phyloP scores from a whole-genome alignment of 2,329 filamentous ascomycete genomes.

The Aspergillus pseudoterreus region DNA sequence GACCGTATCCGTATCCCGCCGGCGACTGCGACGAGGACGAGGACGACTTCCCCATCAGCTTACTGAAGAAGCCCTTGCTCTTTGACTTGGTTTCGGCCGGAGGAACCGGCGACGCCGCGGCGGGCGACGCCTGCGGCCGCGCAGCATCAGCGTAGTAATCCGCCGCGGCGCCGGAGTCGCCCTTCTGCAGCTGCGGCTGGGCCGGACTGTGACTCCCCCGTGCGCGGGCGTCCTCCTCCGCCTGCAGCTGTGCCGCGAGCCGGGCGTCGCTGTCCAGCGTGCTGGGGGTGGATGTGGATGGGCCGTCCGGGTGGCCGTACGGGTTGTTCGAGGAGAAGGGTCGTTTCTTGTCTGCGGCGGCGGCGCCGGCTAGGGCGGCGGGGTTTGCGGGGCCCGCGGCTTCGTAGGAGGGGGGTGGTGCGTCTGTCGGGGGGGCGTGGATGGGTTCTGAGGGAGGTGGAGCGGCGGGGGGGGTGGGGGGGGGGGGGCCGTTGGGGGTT shows the following conservation, averaged over 20 bases:
- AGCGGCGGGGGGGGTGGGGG: no score
- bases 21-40: conserved; percentile 18
- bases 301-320: conserved; percentile 45
- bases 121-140: conserved; percentile 8
- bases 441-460: conserved; percentile 36
- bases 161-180: conserved; percentile 38
- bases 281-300: conserved; percentile 8
- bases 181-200: not conserved
- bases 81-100: conserved; percentile 32
- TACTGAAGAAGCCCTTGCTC: conserved; percentile 49
- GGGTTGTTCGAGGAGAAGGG: conserved; percentile 66
- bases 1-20: conserved; percentile 16
- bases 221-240: conserved; percentile 71
- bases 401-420: conserved; percentile 57
- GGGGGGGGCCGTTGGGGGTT: no score
- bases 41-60: conserved; percentile 47
- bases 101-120: not conserved
- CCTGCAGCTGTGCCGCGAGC: conserved; percentile 73
- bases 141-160: conserved; percentile 43
- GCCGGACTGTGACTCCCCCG: conserved; percentile 14
- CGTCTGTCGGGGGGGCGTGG: conserved; percentile 39
- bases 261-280: conserved; percentile 64
- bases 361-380: conserved; percentile 30
- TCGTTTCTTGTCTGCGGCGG: conserved; percentile 39
- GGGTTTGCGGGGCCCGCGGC: conserved; percentile 46